A percentile compares a stretch with the other conserved stretches of the same genome.
Evolutionary conservation across 2,329 filamentous ascomycete species (phyloP).

Genomic region (Geosmithia putterillii): DNA sequence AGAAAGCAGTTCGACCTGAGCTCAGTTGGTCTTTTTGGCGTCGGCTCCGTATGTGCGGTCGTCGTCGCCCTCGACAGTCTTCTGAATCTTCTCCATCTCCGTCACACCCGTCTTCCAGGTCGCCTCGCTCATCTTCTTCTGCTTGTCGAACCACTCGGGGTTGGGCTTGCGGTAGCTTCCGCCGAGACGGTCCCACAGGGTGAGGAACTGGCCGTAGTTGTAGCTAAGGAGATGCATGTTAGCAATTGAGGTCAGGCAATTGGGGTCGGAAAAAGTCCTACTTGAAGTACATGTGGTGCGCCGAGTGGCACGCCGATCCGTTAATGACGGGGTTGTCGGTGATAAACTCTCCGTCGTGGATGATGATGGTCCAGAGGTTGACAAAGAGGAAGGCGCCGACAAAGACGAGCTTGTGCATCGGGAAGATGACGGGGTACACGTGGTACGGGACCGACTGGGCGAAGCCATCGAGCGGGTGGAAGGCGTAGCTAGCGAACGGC

Average conservation of each 20-base stretch:
- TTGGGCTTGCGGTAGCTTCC: slow-evolving; percentile 64
- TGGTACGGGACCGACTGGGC: slow-evolving; percentile 33
- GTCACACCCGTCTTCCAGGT: slow-evolving; percentile 49
- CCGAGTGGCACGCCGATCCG: slow-evolving; percentile 33
- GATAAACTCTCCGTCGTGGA: slow-evolving; percentile 37
- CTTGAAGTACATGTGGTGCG: slow-evolving; percentile 36
- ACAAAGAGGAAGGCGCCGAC: slow-evolving; percentile 28
- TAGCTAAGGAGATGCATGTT: slow-evolving; percentile 3
- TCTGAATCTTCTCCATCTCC: slow-evolving; percentile 53
- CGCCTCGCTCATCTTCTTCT: slow-evolving; percentile 56
- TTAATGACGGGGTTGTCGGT: slow-evolving; percentile 33
- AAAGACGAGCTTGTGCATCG: slow-evolving; percentile 32
- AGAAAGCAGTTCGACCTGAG: no score
- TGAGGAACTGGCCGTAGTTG: slow-evolving; percentile 70
- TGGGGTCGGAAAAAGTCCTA: no score
- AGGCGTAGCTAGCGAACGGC: slow-evolving; percentile 32
- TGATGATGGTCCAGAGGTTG: slow-evolving; percentile 35
- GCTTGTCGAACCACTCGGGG: slow-evolving; percentile 56
- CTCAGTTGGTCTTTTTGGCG: slow-evolving; percentile 31
- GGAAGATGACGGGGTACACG: slow-evolving; percentile 29
- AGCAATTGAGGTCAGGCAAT: background rate
- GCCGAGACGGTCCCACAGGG: slow-evolving; percentile 60
- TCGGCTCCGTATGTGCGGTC: slow-evolving; percentile 7
- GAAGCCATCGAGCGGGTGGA: slow-evolving; percentile 33
- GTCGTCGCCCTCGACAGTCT: slow-evolving; percentile 24